Percentiles rank a stretch among this genome's conserved stretches.
Conservation (phyloP, 768 basidiomycete genomes). For the Crepidotus variabilis region DNA sequence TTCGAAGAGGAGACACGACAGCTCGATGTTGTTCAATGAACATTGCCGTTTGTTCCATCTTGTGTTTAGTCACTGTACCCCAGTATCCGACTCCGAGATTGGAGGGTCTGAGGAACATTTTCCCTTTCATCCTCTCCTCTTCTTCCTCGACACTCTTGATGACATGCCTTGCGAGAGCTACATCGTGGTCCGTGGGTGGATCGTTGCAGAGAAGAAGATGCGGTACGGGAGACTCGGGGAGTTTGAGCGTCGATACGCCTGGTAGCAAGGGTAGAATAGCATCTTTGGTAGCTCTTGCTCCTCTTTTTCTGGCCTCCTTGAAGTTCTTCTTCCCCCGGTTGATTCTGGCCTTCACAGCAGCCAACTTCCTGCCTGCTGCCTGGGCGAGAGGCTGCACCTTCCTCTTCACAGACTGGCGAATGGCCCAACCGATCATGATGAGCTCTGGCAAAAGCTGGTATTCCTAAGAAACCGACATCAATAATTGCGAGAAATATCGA, state of each 20-base stretch:
- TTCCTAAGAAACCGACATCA: too few species aligned
- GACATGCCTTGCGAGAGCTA: neutral
- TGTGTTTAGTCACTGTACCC: conserved; percentile 9
- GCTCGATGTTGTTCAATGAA: conserved; percentile 18
- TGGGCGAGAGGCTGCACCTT: neutral
- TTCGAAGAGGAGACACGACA: conserved; percentile 5
- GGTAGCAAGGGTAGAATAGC: conserved; percentile 6
- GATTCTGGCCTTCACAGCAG: neutral
- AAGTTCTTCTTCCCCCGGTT: neutral
- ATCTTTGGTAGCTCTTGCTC: neutral
- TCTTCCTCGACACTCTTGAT: conserved; percentile 1
- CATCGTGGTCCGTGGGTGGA: conserved; percentile 9
- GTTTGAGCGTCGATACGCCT: conserved; percentile 2
- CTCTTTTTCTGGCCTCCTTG: conserved; percentile 1
- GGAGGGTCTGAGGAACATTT: neutral
- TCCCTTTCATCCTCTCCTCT: conserved; percentile 5
- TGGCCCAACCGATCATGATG: neutral
- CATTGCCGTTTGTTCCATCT: conserved; percentile 12
- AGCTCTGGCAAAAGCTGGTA: too few species aligned
- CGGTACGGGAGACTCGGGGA: conserved; percentile 1
- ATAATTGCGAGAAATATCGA: too few species aligned
- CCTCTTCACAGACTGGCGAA: neutral
- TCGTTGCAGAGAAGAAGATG: conserved; percentile 7
- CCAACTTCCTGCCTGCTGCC: neutral
- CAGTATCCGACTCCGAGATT: conserved; percentile 1